Base-by-base conservation (phyloP, 306 rosid genomes). In the Echinosophora koreensis region DNA sequence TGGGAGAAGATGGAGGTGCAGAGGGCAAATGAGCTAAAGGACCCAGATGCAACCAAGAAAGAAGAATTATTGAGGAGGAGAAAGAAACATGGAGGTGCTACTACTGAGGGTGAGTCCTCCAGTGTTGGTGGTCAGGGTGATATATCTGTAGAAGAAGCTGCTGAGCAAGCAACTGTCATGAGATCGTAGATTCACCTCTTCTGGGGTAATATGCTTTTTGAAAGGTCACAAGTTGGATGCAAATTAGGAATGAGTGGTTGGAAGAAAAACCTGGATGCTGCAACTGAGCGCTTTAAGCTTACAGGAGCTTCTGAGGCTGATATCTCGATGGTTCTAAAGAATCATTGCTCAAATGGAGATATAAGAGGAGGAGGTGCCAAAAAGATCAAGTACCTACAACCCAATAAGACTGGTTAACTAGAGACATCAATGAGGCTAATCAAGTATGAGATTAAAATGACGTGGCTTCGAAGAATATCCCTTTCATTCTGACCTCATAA, bases 261-360 rank as follows among this genome's bases (percentile, higher is more conserved):
- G 97, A 85, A 89, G 84, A 78, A 81, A 54, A 87, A 86, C 35
- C 79, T 88, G 27, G 90, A 86, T 69, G 86, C 90, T 56, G 88
- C 91, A 10, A 78, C 39, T 15, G 88, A 90, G 69, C 97, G 99
- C 28, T 95, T 95, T 73, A 89, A 85, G 82, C 99, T 92, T 64
- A 97, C 99, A 68, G 99, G 99, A 57, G 99, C 99, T 69, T 92
- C 97, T 1, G 97, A 89, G 77, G 73, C 87, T 13, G 99, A 95
- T 77, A 91, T 92, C 82, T 84, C 90, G 0, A 76, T 80, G 81
- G 98, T 92, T 84, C 87, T 95, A 50, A 95, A 92, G 92, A 92
- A 90, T 80, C 98, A 95, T 75, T 89, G 86, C 84, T 95, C 96
- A 27, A 95, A 90, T 49, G 97, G 85, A 8, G 91, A 84, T 78